Evolutionary conservation across 345 rosid species (phyloP).

Genomic region (Combretum micranthum): DNA sequence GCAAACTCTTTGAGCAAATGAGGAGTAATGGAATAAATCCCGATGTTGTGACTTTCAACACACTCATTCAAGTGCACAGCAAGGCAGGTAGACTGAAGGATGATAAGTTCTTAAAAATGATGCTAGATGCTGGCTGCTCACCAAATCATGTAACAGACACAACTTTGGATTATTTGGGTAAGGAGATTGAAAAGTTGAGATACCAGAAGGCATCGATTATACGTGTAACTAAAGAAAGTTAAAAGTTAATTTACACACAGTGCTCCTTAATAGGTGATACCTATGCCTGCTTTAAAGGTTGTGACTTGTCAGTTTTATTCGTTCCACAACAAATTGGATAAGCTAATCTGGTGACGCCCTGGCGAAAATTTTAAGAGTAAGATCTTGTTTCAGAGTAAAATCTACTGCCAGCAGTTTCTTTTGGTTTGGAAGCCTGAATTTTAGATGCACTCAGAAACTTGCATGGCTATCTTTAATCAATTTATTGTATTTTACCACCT

Average conservation of each 20-base stretch:
- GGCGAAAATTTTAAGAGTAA: too few relatives aligned
- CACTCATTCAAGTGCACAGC: slow-evolving; percentile 76
- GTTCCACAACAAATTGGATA: too few relatives aligned
- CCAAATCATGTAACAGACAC: slow-evolving; percentile 87
- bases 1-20: slow-evolving; percentile 69
- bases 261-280: too few relatives aligned
- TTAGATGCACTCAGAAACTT: too few relatives aligned
- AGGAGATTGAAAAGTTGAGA: slow-evolving; percentile 67
- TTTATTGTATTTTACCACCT: too few relatives aligned
- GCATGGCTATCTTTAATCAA: too few relatives aligned
- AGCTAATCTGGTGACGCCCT: too few relatives aligned
- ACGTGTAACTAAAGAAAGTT: slow-evolving; percentile 1
- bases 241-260: not conserved
- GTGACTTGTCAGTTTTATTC: too few relatives aligned
- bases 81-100: slow-evolving; percentile 73
- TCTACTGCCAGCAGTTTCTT: too few relatives aligned
- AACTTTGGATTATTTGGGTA: slow-evolving; percentile 66
- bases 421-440: too few relatives aligned
- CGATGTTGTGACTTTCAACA: slow-evolving; percentile 79
- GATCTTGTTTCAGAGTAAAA: too few relatives aligned
- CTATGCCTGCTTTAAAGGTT: too few relatives aligned
- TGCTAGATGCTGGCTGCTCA: slow-evolving; percentile 69
- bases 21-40: slow-evolving; percentile 59
- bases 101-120: slow-evolving; percentile 61
- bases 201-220: slow-evolving; percentile 58